Conservation (phyloP, 2,329 filamentous ascomycete genomes). For the Phaeosphaeriaceae sp. region DNA sequence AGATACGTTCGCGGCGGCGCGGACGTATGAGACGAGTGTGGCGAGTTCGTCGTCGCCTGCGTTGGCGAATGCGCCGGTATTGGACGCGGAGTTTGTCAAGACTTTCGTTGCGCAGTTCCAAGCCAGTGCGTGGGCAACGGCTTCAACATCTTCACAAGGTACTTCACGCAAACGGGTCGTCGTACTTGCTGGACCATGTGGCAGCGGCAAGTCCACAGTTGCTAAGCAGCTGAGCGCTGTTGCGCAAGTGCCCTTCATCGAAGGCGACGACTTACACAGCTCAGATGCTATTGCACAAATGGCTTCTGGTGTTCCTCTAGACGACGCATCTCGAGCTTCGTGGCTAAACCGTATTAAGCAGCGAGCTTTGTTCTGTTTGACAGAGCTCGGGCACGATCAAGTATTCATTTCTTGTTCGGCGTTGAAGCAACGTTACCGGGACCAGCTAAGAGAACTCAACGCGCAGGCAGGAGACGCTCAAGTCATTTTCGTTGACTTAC, state of each 20-base stretch:
- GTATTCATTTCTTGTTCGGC: slow-evolving; percentile 53
- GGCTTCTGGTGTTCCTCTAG: slow-evolving; percentile 37
- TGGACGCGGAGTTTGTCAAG: slow-evolving; percentile 21
- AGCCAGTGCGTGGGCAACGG: slow-evolving; percentile 14
- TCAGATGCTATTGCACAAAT: slow-evolving; percentile 43
- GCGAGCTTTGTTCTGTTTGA: slow-evolving; percentile 18
- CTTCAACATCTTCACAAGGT: background rate
- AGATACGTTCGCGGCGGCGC: slow-evolving; percentile 14
- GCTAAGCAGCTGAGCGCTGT: slow-evolving; percentile 37
- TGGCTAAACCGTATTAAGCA: slow-evolving; percentile 31
- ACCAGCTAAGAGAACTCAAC: slow-evolving; percentile 32
- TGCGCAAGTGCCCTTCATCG: slow-evolving; percentile 47
- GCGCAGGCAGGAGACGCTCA: slow-evolving; percentile 19
- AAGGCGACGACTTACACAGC: slow-evolving; percentile 51
- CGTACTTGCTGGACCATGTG: slow-evolving; percentile 51
- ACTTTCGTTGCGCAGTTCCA: slow-evolving; percentile 32
- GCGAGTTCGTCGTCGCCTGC: slow-evolving; percentile 22
- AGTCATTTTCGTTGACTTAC: slow-evolving; percentile 48
- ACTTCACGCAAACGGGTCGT: slow-evolving; percentile 30
- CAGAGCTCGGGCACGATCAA: slow-evolving; percentile 12
- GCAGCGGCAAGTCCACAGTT: slow-evolving; percentile 52
- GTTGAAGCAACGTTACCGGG: slow-evolving; percentile 44
- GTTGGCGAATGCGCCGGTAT: slow-evolving; percentile 19
- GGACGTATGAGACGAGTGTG: slow-evolving; percentile 24
- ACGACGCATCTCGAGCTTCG: slow-evolving; percentile 38